Percentiles rank a stretch among this genome's conserved stretches.
Evolutionary conservation across 2,329 filamentous ascomycete species (phyloP).

Genomic region (Trichoderma sp.): DNA sequence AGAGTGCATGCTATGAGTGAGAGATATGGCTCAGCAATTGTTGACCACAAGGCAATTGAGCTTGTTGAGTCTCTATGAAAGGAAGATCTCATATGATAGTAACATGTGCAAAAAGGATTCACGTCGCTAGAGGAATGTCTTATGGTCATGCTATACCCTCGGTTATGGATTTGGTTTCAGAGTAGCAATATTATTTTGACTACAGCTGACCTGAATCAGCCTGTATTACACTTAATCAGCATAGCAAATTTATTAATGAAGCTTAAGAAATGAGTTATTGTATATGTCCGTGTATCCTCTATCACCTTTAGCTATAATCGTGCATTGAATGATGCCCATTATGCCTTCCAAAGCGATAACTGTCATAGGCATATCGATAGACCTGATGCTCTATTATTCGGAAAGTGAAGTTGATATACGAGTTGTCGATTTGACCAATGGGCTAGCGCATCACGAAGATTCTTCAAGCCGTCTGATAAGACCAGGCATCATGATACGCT

Average conservation of each 20-base stretch:
- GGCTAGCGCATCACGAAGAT: too few species aligned
- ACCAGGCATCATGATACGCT: neutral
- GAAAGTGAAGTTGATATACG: neutral
- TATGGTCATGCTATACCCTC: neutral
- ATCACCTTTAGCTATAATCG: neutral
- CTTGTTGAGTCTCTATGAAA: neutral
- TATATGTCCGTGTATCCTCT: neutral
- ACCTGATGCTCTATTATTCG: neutral
- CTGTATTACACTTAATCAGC: neutral
- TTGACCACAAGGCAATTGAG: slow-evolving; percentile 4
- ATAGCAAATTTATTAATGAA: neutral
- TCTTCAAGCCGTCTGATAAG: neutral
- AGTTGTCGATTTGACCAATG: neutral
- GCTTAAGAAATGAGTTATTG: neutral
- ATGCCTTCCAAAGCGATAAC: neutral
- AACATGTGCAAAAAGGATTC: neutral
- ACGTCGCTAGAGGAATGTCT: neutral
- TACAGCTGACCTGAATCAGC: neutral
- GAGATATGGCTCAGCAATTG: neutral
- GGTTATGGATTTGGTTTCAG: neutral
- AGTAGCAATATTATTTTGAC: neutral
- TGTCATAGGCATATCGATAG: neutral
- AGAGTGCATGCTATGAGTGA: slow-evolving; percentile 5
- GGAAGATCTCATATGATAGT: neutral
- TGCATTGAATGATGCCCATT: neutral